Evolutionary conservation across 768 basidiomycete species (phyloP).

Genomic region (Lactarius indigo): DNA sequence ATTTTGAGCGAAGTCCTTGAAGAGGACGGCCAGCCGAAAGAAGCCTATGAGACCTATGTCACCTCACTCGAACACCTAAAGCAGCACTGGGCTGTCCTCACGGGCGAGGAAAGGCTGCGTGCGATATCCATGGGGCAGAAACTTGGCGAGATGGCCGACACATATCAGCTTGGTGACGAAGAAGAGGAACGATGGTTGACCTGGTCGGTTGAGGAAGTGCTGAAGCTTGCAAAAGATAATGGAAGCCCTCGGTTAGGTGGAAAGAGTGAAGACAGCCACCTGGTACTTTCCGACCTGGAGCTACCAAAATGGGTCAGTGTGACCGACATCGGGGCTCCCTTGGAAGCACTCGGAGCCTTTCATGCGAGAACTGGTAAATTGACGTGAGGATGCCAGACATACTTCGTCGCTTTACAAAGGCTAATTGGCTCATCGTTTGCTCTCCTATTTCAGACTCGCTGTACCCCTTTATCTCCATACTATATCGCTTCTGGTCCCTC

Average conservation of each 20-base stretch:
- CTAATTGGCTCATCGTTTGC: slow-evolving; percentile 10
- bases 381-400: slow-evolving; percentile 43
- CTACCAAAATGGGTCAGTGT: slow-evolving; percentile 58
- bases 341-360: slow-evolving; percentile 62
- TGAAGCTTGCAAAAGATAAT: slow-evolving; percentile 39
- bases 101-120: slow-evolving; percentile 40
- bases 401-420: slow-evolving; percentile 15
- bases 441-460: slow-evolving; percentile 45
- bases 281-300: slow-evolving; percentile 42
- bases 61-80: slow-evolving; percentile 31
- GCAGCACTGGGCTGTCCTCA: slow-evolving; percentile 27
- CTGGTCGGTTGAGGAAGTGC: slow-evolving; percentile 43
- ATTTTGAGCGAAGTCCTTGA: slow-evolving; percentile 57
- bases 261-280: slow-evolving; percentile 20
- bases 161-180: slow-evolving; percentile 32
- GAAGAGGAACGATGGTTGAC: slow-evolving; percentile 44
- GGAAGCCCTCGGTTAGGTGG: slow-evolving; percentile 4
- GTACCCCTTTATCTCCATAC: slow-evolving; percentile 65
- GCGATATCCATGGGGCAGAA: slow-evolving; percentile 44
- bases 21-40: slow-evolving; percentile 32
- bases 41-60: slow-evolving; percentile 30
- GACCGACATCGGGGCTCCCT: slow-evolving; percentile 61
- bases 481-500: slow-evolving; percentile 55
- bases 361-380: slow-evolving; percentile 53
- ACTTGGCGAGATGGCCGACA: slow-evolving; percentile 41